Conservation (phyloP, 805 yeast species). For the Saturnispora serradocipensis region DNA sequence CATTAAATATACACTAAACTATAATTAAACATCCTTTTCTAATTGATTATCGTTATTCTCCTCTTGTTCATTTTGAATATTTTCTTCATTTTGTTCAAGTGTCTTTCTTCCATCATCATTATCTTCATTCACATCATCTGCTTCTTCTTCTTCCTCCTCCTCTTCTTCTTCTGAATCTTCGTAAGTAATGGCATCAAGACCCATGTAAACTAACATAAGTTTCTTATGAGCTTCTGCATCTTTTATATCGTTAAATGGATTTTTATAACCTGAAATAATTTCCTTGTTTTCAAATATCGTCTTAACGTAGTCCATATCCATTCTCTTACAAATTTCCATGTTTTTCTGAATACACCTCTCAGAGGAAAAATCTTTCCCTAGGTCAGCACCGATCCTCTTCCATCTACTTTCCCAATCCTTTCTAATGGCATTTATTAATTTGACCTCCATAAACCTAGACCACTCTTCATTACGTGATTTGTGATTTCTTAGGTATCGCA, state of each 20-base stretch:
- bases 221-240: constrained; percentile 27
- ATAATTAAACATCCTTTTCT: not conserved
- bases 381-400: constrained; percentile 29
- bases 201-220: constrained; percentile 30
- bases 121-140: not conserved
- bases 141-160: not conserved
- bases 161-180: constrained; percentile 24
- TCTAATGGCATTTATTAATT: constrained; percentile 24
- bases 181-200: constrained; percentile 28
- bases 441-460: constrained; percentile 28
- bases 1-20: not conserved
- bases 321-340: constrained; percentile 25
- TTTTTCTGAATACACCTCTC: constrained; percentile 27
- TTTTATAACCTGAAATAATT: constrained; percentile 19
- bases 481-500: constrained; percentile 35
- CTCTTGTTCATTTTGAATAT: not conserved
- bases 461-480: constrained; percentile 29
- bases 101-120: not conserved
- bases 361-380: constrained; percentile 23
- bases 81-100: not conserved
- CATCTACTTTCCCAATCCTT: constrained; percentile 35
- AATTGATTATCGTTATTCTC: not conserved
- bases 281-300: constrained; percentile 24
- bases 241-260: constrained; percentile 22
- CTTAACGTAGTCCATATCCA: constrained; percentile 21